Evolutionary conservation across 208 protist species (phyloP), one percentile per base, ranked within the genome.

Genomic region (Ichthyophonus hoferi): DNA sequence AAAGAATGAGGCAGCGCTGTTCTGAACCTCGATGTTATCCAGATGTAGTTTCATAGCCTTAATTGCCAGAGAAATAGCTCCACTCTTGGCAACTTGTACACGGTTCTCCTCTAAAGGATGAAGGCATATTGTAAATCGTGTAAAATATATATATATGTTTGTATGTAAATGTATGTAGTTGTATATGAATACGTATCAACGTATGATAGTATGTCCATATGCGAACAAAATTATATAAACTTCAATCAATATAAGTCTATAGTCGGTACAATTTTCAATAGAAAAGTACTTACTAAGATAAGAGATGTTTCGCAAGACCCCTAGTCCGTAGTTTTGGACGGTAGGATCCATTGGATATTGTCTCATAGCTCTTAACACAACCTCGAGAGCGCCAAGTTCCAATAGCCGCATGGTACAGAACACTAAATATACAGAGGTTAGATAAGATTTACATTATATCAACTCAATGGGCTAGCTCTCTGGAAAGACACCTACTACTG

Each of bases 321-420:
- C 88, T 31, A 90, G 31, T 24, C 67, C 88, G 40, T 90, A 90
- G 83, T 90, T 90, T 35, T 90, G 88, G 3, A 90, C 39, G 41
- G 41, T 40, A 35, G 81, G 40, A 41, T 90, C 88, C 1, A 31
- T 14, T 2, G 35, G 24, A 35, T 84, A 41, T 31, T 34, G 24
- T n/a, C 17, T 37, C 83, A 90, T 82, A 42, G 79, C 79, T 0
- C 38, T 37, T 1, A 79, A 42, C n/a, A 90, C 83, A 37, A 82
- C 1, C 1, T 31, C n/a, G 34, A 87, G 83, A 33, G 76, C 31
- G 3, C 81, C 88, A 2, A 77, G n/a, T 78, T 87, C 37, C 34
- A 90, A 34, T 38, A 90, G 37, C 35, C 58, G n/a, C 1, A 43
- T 42, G 31, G 58, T 84, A 40, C 84, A 87, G 34, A 39, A 67